A percentile compares a stretch with the other conserved stretches of the same genome.
Evolutionary conservation across 2,329 filamentous ascomycete genomes (phyloP).

Genomic region (Aspergillus sclerotialis): DNA sequence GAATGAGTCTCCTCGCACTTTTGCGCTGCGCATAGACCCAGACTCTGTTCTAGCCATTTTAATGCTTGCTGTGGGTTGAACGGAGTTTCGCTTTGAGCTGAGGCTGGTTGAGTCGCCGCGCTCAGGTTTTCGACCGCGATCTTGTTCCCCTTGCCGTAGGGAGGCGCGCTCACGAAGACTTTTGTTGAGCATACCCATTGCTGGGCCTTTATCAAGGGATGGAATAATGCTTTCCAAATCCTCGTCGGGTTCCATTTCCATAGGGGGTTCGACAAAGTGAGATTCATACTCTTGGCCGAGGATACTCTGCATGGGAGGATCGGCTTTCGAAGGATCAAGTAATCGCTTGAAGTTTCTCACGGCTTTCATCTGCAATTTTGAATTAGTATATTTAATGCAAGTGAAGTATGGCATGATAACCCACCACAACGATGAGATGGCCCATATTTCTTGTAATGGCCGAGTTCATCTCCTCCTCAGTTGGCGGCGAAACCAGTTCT

Average conservation of each 20-base stretch:
- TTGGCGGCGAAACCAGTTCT: constrained; percentile 72
- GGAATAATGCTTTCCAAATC: constrained; percentile 15
- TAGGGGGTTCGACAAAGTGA: constrained; percentile 52
- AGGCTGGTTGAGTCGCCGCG: constrained; percentile 9
- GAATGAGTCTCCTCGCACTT: constrained; percentile 7
- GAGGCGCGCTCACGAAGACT: constrained; percentile 43
- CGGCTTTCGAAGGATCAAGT: constrained; percentile 49
- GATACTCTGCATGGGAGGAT: constrained; percentile 50
- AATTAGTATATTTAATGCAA: constrained; percentile 3
- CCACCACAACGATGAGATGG: constrained; percentile 73
- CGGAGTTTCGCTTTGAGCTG: constrained; percentile 10
- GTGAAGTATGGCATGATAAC: constrained; percentile 6
- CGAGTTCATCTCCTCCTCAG: constrained; percentile 80
- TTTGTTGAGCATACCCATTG: constrained; percentile 45
- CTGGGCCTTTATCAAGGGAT: constrained; percentile 13
- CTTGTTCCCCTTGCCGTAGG: constrained; percentile 43
- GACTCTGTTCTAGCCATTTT: constrained; percentile 19
- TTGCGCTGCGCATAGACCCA: constrained; percentile 16
- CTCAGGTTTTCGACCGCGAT: constrained; percentile 3
- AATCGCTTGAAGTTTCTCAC: constrained; percentile 81
- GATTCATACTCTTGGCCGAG: constrained; percentile 49
- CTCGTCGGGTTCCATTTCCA: constrained; percentile 41
- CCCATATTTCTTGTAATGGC: constrained; percentile 89
- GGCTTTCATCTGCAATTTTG: constrained; percentile 64
- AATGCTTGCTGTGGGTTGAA: constrained; percentile 9